Evolutionary conservation across 129 eudicot genomes (phyloP), one percentile per base, ranked within the genome.

Genomic region (Chrysanthemum makinoi): DNA sequence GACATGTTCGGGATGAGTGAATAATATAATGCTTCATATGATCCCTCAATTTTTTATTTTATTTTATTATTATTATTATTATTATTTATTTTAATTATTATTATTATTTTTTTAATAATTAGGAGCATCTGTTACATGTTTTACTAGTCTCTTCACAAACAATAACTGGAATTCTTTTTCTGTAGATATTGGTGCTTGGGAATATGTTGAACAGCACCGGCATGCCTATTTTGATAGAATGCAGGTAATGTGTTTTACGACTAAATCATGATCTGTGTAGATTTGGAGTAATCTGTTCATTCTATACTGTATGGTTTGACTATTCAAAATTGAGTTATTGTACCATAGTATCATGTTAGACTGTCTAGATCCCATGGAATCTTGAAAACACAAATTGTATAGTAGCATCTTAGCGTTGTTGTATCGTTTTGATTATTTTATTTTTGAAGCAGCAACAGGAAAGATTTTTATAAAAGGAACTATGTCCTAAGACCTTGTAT

Each of bases 151-250:
- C 69, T 26, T 33, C 62, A 10, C 70, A 54, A 43, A 30, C 80
- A 66, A 39, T 70, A 67, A 66, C 66, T 57, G 11, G 10, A 64
- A 51, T 63, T 28, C 46, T 47, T 66, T 5, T 50, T 80, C 54
- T 78, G 70, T 66, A 94, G 99, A 67, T 79, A 70, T 90, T 64
- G 99, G 99, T 65, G 96, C 99, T 64, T 95, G 99, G 99, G 52
- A 88, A 81, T 84, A 80, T 84, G 87, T 95, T 77, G 89, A 90
- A 74, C 88, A 86, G 66, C 96, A 90, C 55, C 85, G 99, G n/a
- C 99, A 95, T 80, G 96, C 99, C 69, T 95, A 87, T 66, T 95
- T 95, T 72, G 95, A 86, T 69, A 84, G 75, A 76, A 95, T 95
- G 99, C 99, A 95, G 99, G 99, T 94, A 79, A 68, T 66, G 13